phyloP scores from a whole-genome alignment of 2,329 filamentous ascomycete genomes.

The Monilinia fructigena region DNA sequence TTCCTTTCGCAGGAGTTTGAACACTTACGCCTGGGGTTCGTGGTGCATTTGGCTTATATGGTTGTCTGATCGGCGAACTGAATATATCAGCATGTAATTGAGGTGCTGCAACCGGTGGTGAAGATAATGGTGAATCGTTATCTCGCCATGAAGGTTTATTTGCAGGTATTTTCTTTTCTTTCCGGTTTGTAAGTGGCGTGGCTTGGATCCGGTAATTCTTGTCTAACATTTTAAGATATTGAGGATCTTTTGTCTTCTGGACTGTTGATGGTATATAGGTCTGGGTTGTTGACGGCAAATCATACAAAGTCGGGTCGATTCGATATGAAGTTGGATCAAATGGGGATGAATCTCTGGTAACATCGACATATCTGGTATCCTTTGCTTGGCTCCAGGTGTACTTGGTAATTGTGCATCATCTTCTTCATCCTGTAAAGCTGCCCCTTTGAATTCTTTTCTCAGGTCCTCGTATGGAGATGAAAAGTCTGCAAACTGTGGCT shows the following conservation, averaged over 20 bases:
- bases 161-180: slow-evolving; percentile 30
- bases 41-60: slow-evolving; percentile 44
- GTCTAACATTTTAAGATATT: slow-evolving; percentile 89
- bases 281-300: slow-evolving; percentile 40
- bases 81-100: slow-evolving; percentile 85
- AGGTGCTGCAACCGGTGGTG: slow-evolving; percentile 76
- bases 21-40: slow-evolving; percentile 83
- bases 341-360: slow-evolving; percentile 59
- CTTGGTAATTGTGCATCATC: slow-evolving; percentile 43
- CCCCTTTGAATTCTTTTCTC: slow-evolving; percentile 60
- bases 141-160: slow-evolving; percentile 40
- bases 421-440: slow-evolving; percentile 42
- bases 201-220: slow-evolving; percentile 94
- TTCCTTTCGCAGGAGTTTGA: slow-evolving; percentile 65
- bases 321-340: slow-evolving; percentile 50
- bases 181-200: slow-evolving; percentile 66
- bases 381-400: slow-evolving; percentile 43
- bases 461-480: slow-evolving; percentile 76
- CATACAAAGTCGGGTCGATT: slow-evolving; percentile 42
- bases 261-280: slow-evolving; percentile 16
- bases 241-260: slow-evolving; percentile 60
- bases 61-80: slow-evolving; percentile 63
- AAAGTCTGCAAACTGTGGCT: slow-evolving; percentile 60
- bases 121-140: slow-evolving; percentile 53
- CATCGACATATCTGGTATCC: slow-evolving; percentile 62